Conservation (phyloP, 1,284 basidiomycete genomes). For the Ustilago trichophora region DNA sequence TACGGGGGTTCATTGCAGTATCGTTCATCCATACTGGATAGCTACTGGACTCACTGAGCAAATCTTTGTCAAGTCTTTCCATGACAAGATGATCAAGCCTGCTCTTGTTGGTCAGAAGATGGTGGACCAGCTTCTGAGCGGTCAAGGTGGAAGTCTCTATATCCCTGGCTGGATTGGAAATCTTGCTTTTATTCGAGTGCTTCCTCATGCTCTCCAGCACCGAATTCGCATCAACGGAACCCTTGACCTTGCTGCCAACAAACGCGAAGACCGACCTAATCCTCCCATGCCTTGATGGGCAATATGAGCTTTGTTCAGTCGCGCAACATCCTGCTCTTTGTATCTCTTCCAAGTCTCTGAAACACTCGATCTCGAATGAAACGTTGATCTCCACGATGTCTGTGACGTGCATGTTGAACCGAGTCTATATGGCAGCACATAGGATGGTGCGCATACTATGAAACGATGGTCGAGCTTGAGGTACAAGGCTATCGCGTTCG, state of each 20-base stretch:
- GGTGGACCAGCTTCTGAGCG: slow-evolving; percentile 25
- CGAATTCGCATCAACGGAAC: slow-evolving; percentile 13
- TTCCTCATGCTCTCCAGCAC: slow-evolving; percentile 24
- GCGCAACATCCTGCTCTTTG: too few relatives aligned
- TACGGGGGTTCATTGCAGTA: slow-evolving; percentile 32
- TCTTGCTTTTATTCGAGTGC: slow-evolving; percentile 16
- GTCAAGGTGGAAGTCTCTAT: slow-evolving; percentile 34
- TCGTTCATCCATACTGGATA: slow-evolving; percentile 41
- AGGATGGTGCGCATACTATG: too few relatives aligned
- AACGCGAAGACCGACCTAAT: slow-evolving; percentile 3
- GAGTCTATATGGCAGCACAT: too few relatives aligned
- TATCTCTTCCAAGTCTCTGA: too few relatives aligned
- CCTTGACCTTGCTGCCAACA: slow-evolving; percentile 9
- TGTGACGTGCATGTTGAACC: too few relatives aligned
- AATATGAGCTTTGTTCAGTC: too few relatives aligned
- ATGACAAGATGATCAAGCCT: slow-evolving; percentile 25
- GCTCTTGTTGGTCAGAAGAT: slow-evolving; percentile 13
- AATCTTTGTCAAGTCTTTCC: slow-evolving; percentile 9
- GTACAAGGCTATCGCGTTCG: too few relatives aligned
- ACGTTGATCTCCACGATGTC: too few relatives aligned
- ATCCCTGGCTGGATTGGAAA: slow-evolving; percentile 38
- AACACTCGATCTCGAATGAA: too few relatives aligned
- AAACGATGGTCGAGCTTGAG: too few relatives aligned
- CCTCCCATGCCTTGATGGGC: slow-evolving; percentile 10
- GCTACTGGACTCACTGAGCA: not conserved